Percentiles rank a stretch among this genome's conserved stretches.
phyloP scores from a whole-genome alignment of 768 basidiomycete species.

The Russula sp. region DNA sequence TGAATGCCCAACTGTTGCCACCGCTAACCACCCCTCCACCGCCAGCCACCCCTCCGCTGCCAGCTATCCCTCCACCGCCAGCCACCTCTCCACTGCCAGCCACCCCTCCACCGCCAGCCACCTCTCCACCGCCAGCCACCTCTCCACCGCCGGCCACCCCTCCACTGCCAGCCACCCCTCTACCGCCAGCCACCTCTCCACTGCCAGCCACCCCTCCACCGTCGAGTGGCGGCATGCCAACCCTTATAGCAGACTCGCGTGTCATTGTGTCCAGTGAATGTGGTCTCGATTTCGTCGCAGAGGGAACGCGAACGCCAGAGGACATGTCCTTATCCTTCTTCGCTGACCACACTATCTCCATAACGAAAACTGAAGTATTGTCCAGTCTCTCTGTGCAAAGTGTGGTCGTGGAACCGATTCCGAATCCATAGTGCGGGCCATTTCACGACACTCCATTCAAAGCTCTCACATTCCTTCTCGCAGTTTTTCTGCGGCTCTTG shows the following conservation, averaged over 20 bases:
- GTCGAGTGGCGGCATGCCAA: background rate
- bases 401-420: background rate
- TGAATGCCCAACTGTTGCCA: background rate
- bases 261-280: slow-evolving; percentile 5
- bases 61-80: background rate
- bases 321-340: background rate
- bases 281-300: slow-evolving; percentile 8
- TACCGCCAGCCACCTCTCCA: background rate
- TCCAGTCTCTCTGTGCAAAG: slow-evolving; percentile 1
- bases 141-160: background rate
- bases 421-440: slow-evolving; percentile 1
- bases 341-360: background rate
- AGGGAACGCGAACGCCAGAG: background rate
- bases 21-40: too few species aligned
- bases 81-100: background rate
- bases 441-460: background rate
- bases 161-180: background rate
- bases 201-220: background rate
- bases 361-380: background rate
- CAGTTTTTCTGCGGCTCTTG: slow-evolving; percentile 4
- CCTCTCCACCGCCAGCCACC: background rate
- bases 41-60: background rate
- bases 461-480: background rate
- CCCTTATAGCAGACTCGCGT: background rate
- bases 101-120: background rate